Conservation (phyloP, 352 stramenopile genomes). For the Pythium myriotylum region DNA sequence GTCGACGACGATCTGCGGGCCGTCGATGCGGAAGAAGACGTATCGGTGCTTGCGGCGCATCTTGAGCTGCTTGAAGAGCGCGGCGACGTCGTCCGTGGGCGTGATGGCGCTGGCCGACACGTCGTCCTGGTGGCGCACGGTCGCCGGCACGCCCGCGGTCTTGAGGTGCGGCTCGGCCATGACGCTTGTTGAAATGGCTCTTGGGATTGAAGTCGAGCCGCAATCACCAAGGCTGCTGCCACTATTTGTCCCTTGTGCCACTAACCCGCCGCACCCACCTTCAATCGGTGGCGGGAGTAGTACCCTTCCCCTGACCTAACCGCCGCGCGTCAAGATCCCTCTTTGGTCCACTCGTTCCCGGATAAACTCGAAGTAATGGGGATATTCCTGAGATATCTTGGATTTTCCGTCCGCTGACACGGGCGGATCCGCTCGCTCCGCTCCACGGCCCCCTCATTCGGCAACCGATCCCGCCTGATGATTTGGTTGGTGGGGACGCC, state of each 20-base stretch:
- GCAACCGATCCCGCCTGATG: slow-evolving; percentile 30
- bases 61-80: slow-evolving; percentile 88
- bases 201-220: slow-evolving; percentile 6
- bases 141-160: slow-evolving; percentile 78
- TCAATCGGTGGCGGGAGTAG: background rate
- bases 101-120: slow-evolving; percentile 72
- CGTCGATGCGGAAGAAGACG: slow-evolving; percentile 84
- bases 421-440: background rate
- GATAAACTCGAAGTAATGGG: no score
- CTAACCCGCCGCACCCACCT: background rate
- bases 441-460: slow-evolving; percentile 4
- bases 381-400: no score
- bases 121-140: slow-evolving; percentile 76
- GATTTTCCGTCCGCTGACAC: no score
- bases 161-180: slow-evolving; percentile 88
- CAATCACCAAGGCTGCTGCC: background rate
- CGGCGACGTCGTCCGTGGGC: slow-evolving; percentile 53
- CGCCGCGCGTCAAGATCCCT: background rate
- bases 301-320: background rate
- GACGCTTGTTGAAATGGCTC: background rate
- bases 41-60: slow-evolving; percentile 88
- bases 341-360: no score
- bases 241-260: background rate
- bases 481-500: slow-evolving; percentile 36
- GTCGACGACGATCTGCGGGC: slow-evolving; percentile 68